These are phyloP conservation scores for Magnusiomyces paraingens DNA, from an alignment of 1,139 yeast genomes.

Conservation along the genomic window DNA sequence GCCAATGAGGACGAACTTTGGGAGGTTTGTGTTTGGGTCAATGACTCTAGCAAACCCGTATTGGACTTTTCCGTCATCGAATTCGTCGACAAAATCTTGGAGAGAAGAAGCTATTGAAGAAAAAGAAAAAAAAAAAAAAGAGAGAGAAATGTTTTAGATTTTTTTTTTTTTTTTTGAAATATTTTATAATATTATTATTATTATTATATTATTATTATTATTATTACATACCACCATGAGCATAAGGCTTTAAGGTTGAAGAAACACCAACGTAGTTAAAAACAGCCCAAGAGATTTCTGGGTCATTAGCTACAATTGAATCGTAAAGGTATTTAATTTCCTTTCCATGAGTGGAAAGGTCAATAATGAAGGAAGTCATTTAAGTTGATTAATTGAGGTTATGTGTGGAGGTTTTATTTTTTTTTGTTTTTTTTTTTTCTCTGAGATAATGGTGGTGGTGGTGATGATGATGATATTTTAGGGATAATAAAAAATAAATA, in stretches of 20 bases:
- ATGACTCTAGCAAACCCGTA: conserved; percentile 84
- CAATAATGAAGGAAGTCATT: conserved; percentile 32
- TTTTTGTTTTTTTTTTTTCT: too few species aligned
- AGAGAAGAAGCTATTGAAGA: conserved; percentile 45
- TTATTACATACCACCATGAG: conserved; percentile 29
- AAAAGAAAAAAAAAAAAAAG: not conserved
- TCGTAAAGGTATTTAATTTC: conserved; percentile 37
- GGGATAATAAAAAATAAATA: too few species aligned
- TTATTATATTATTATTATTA: not conserved
- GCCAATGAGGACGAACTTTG: conserved; percentile 77
- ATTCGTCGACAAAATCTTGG: conserved; percentile 70
- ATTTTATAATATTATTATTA: not conserved
- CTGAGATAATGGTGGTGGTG: not conserved
- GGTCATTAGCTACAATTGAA: conserved; percentile 38
- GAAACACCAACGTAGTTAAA: conserved; percentile 36
- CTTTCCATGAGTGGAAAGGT: conserved; percentile 34
- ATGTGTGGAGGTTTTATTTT: too few species aligned
- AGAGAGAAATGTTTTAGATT: not conserved
- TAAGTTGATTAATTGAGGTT: not conserved
- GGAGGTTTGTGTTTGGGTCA: conserved; percentile 84
- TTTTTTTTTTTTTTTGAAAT: too few species aligned
- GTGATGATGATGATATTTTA: too few species aligned
- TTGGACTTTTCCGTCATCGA: conserved; percentile 84
- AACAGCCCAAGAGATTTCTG: conserved; percentile 38
- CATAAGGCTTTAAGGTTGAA: conserved; percentile 31